Percentiles rank a stretch among this genome's conserved stretches.
phyloP scores from a whole-genome alignment of 2,329 filamentous ascomycete genomes.

The Gliomastix tumulicola region DNA sequence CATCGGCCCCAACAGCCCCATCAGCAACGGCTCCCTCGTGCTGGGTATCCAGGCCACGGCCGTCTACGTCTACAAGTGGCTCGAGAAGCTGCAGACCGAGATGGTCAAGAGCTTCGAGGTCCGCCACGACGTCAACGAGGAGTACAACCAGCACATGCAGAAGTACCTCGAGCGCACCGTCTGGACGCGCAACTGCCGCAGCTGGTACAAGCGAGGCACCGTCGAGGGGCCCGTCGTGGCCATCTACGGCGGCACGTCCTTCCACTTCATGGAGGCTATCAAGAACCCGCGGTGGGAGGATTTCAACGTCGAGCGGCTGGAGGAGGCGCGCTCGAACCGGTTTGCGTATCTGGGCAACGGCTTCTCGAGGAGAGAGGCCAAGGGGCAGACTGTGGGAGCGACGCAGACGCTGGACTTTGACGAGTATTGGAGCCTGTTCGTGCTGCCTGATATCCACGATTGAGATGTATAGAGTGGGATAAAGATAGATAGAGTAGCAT shows the following conservation, averaged over 20 bases:
- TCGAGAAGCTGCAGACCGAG: conserved; percentile 36
- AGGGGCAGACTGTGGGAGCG: conserved; percentile 1
- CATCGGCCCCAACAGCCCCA: conserved; percentile 28
- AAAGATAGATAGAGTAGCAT: too few species aligned
- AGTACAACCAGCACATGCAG: conserved; percentile 4
- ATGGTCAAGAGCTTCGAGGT: conserved; percentile 31
- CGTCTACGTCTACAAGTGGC: conserved; percentile 38
- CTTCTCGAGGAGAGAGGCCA: conserved; percentile 51
- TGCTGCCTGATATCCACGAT: conserved; percentile 3
- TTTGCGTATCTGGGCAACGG: conserved; percentile 46
- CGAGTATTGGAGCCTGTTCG: conserved; percentile 5
- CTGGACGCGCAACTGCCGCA: conserved; percentile 37
- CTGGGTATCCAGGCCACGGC: conserved; percentile 44
- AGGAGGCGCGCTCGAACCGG: conserved; percentile 51
- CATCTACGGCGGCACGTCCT: conserved; percentile 40
- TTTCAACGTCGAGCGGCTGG: conserved; percentile 37
- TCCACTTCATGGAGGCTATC: conserved; percentile 42
- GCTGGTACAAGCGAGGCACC: conserved; percentile 41
- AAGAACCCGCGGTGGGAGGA: conserved; percentile 47
- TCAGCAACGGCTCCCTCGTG: conserved; percentile 43
- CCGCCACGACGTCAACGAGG: conserved; percentile 26
- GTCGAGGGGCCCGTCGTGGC: conserved; percentile 31
- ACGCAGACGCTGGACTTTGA: conserved; percentile 5
- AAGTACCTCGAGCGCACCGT: conserved; percentile 45
- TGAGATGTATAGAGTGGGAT: conserved; percentile 1